Evolutionary conservation across 179 eudicot species (phyloP), one percentile per base, ranked within the genome.

Genomic region (Beta macrorhiza): DNA sequence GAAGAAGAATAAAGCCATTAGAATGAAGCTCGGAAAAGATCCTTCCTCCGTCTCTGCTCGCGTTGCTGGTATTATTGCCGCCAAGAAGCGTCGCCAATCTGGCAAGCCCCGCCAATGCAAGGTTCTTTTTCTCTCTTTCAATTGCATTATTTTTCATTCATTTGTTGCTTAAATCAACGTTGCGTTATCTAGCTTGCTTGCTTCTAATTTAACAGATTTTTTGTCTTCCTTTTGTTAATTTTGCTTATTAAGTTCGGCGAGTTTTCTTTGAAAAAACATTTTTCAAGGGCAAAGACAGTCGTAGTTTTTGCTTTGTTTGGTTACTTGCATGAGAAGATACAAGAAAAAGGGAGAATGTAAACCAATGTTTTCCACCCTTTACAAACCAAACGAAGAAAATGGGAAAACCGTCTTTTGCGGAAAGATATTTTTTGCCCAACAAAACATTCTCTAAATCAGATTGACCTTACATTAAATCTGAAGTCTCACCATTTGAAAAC

Each of bases 51-150:
- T 92, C 29, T 88, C 98, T 22, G 70, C 83, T 63, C 97, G 98
- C 75, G 84, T 95, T 71, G 98, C 98, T 82, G 78, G 91, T 80
- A 80, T 95, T 29, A 93, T 95, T 81, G 98, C 98, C 83, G 88
- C 98, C 84, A 95, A 95, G 84, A 95, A 95, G 85, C 98, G 98
- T 74, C 97, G 98, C 6, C 82, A 85, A 64, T 74, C 95, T 74
- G 98, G 98, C 80, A 91, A 91, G 83, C 98, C 98, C 74, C 90
- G 97, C 71, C 79, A 76, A 59, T 95, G 98, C 81, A 92, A 93
- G 95, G 98, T 94, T 22, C 62, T 20, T 1, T 17, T 32, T 20
- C 32, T 64, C 15, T 52, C 11, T 57, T 7, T 7, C 19, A 52
- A 32, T 20, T 45, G 1, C 12, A 5, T 51, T 20, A 29, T 67